These are phyloP conservation scores for Aspergillus incahuasiensis DNA, from an alignment of 495 filamentous ascomycete species.

Conservation along the genomic window DNA sequence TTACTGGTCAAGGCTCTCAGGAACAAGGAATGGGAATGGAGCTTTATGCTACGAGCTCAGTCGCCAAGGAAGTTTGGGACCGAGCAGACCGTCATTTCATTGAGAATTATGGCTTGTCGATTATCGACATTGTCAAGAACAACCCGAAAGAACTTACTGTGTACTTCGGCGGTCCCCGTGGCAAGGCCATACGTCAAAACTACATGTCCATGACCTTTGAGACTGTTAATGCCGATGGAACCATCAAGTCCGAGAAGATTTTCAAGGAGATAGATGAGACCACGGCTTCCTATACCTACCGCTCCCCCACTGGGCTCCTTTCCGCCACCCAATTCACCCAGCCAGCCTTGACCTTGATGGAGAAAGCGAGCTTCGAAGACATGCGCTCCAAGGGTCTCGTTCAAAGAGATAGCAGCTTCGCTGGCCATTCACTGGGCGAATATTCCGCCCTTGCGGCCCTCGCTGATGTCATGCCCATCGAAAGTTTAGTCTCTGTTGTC, in stretches of 20 bases:
- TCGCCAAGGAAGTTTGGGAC: slow-evolving; percentile 97
- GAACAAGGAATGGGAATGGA: slow-evolving; percentile 99
- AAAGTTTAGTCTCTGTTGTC: slow-evolving; percentile 94
- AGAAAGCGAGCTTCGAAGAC: slow-evolving; percentile 99
- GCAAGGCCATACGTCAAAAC: slow-evolving; percentile 95
- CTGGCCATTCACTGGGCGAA: slow-evolving; percentile 95
- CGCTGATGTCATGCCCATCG: slow-evolving; percentile 98
- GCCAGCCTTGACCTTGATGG: slow-evolving; percentile 95
- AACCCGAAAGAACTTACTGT: slow-evolving; percentile 99
- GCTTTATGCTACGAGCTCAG: slow-evolving; percentile 83
- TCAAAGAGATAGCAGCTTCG: slow-evolving; percentile 92
- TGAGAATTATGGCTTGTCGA: slow-evolving; percentile 97
- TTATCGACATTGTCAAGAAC: slow-evolving; percentile 98
- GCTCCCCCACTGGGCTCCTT: slow-evolving; percentile 88
- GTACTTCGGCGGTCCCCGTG: slow-evolving; percentile 93
- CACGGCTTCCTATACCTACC: slow-evolving; percentile 93
- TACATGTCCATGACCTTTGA: slow-evolving; percentile 99
- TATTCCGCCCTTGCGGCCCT: slow-evolving; percentile 96
- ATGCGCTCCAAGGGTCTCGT: slow-evolving; percentile 97
- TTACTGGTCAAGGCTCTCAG: slow-evolving; percentile 96
- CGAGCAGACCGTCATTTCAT: slow-evolving; percentile 96
- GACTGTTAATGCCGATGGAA: slow-evolving; percentile 83
- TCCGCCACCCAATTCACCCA: slow-evolving; percentile 99
- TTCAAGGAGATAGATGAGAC: slow-evolving; percentile 94
- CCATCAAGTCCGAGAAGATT: slow-evolving; percentile 96